These are phyloP conservation scores for Plasmodium knowlesi DNA, from an alignment of 169 alveolate species.

Conservation along the genomic window DNA sequence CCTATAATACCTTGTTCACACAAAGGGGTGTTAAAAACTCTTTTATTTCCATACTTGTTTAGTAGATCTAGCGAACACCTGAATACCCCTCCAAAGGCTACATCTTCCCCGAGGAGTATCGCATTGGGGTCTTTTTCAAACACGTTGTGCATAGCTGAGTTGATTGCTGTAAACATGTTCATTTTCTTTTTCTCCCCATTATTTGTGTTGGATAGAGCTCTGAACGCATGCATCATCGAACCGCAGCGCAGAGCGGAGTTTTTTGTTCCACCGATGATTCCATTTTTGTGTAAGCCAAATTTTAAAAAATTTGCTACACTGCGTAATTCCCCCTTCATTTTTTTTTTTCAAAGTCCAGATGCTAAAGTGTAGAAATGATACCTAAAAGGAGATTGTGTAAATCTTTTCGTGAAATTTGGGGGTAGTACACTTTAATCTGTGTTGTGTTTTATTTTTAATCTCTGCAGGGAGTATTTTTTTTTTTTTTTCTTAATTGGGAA, in stretches of 20 bases:
- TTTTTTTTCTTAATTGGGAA: neutral
- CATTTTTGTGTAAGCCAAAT: constrained; percentile 10
- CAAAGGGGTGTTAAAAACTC: constrained; percentile 97
- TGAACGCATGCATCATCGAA: neutral
- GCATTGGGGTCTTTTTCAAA: constrained; percentile 92
- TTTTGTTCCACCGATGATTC: neutral
- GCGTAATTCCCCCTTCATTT: neutral
- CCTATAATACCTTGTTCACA: constrained; percentile 97
- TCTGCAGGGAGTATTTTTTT: neutral
- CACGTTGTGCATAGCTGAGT: constrained; percentile 94
- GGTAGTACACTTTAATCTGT: neutral
- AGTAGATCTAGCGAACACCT: constrained; percentile 95
- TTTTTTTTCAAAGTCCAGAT: neutral
- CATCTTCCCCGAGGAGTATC: constrained; percentile 97
- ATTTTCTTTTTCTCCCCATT: constrained; percentile 77
- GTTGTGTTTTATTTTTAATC: neutral
- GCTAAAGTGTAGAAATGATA: neutral
- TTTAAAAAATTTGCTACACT: constrained; percentile 34
- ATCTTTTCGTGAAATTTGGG: neutral
- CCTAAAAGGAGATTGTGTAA: neutral
- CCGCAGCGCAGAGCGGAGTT: neutral
- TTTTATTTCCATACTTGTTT: constrained; percentile 93
- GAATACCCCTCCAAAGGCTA: constrained; percentile 99
- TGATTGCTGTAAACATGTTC: constrained; percentile 94
- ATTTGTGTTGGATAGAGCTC: constrained; percentile 11